Evolutionary conservation across 2,329 filamentous ascomycete species (phyloP), one percentile per base, ranked within the genome.

Genomic region (Xylariaceae sp.): DNA sequence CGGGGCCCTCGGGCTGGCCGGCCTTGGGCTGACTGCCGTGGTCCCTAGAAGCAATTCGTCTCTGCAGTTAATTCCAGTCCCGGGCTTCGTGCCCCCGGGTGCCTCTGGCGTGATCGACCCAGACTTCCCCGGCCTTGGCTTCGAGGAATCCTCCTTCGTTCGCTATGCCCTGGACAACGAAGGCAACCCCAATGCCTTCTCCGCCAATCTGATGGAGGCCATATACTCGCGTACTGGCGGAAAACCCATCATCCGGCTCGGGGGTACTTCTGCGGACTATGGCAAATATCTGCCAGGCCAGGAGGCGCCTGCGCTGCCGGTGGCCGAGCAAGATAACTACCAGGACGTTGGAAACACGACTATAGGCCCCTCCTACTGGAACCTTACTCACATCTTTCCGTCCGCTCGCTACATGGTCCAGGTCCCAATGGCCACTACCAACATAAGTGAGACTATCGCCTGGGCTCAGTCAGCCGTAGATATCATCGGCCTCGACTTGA

Each of bases 201-300:
- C 55, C 1, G 30, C 41, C 11, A 60, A 60, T 32, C 48, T 60
- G 19, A 55, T 61, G 26, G 36, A 53, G 12, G 45, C 43, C 13
- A 47, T 60, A 30, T 57, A 54, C 28, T 50, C 49, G 5, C 51
- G 58, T 17, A 61, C 56, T 0, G 54, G 54, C 3, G 57, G 57
- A 1, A 47, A 45, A 19, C 53, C 57, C 4, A 51, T 56, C 29
- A 61, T 60, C 23, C 46, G 57, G 10, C 41, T 61, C 3, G 57
- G 57, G 10, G 57, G 58, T 7, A 58, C 57, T 2, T 58, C 54
- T 27, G 43, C 56, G 7, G 57, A 60, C 38, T 60, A 60, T 32
- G 58, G 51, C 3, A 50, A 42, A 33, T 59, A 57, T 35, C 37
- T 55, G 6, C 55, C 51, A 0, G 49, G 49, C 3, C 58, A 60